Conservation (phyloP, 2,329 filamentous ascomycete genomes). For the Penicillium sp. region DNA sequence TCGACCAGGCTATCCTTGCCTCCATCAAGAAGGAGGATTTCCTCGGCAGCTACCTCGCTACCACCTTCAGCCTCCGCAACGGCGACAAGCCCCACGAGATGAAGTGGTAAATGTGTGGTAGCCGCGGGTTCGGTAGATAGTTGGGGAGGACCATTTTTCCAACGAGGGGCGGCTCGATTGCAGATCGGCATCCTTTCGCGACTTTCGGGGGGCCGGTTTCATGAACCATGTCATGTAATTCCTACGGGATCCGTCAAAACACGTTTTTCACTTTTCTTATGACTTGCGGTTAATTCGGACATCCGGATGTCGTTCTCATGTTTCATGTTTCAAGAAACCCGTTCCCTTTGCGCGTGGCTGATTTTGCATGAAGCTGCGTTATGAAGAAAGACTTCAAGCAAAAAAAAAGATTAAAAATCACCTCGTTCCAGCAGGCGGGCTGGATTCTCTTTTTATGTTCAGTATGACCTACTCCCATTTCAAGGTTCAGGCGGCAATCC, state of each 20-base stretch:
- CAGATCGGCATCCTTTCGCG: slow-evolving; percentile 34
- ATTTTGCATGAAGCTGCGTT: slow-evolving; percentile 37
- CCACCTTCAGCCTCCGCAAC: slow-evolving; percentile 97
- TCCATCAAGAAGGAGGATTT: slow-evolving; percentile 98
- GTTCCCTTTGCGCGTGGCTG: slow-evolving; percentile 33
- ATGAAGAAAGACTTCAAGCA: slow-evolving; percentile 32
- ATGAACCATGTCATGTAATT: slow-evolving; percentile 43
- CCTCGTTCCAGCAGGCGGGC: slow-evolving; percentile 36
- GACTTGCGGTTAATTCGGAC: slow-evolving; percentile 37
- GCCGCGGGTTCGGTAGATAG: slow-evolving; percentile 44
- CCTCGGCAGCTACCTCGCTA: slow-evolving; percentile 89
- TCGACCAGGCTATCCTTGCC: slow-evolving; percentile 94
- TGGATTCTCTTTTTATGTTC: slow-evolving; percentile 38
- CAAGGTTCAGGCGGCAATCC: slow-evolving; percentile 36
- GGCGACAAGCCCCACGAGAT: slow-evolving; percentile 99
- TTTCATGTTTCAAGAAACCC: slow-evolving; percentile 31
- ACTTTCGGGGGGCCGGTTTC: slow-evolving; percentile 35
- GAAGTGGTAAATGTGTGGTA: slow-evolving; percentile 76
- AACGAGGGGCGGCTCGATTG: slow-evolving; percentile 39
- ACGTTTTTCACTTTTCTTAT: slow-evolving; percentile 32
- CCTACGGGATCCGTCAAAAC: slow-evolving; percentile 37
- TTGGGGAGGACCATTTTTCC: slow-evolving; percentile 40
- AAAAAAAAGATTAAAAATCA: slow-evolving; percentile 40
- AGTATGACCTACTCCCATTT: slow-evolving; percentile 39
- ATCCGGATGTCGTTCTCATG: slow-evolving; percentile 32